Base-by-base conservation (phyloP, 441 rosid genomes). In the Croton setiger region DNA sequence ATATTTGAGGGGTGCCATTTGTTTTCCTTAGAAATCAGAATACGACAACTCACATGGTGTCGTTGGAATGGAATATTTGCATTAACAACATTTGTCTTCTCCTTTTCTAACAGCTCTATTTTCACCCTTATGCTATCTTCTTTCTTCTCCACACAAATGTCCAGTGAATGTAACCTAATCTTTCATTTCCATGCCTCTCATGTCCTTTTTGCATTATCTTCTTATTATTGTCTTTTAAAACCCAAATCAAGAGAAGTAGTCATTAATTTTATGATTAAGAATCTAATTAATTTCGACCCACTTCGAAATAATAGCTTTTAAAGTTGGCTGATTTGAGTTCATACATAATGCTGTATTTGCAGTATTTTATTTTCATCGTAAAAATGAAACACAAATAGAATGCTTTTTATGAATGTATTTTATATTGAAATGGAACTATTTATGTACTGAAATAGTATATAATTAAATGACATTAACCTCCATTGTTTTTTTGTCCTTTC, bases 11-110 rank as follows among this genome's bases (percentile, higher is more conserved):
- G 51, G 39, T 56, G 60, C 27, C 31, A 33, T 58, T 52, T 31
- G 23, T 65, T 71, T 56, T 66, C 63, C 63, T 52, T 33, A 2
- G 5, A 68, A 49, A 61, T 0, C 2, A 27, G 31, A 27, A 27
- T 27, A 43, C 66, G 68, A 72, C 11, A 43, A 64, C 66, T 20
- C 60, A 67, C 14, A 73, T 20, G 9, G 64, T 62, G 68, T 44
- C 71, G 21, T 33, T 17, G 72, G 63, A 70, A 27, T 39, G 37
- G 84, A 80, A 78, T 79, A 75, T 76, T 61, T 4, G 78, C 83
- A 78, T 77, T 83, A 74, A 79, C 18, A 54, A 52, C 66, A 63
- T 9, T 77, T 74, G 82, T 76, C 79, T n/a, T 69, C 61, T 62
- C 48, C 13, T 47, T n/a, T 27, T 27, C 31, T 27, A 27, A 27